Conservation (phyloP, 306 rosid genomes). For the Glycine latifolia region DNA sequence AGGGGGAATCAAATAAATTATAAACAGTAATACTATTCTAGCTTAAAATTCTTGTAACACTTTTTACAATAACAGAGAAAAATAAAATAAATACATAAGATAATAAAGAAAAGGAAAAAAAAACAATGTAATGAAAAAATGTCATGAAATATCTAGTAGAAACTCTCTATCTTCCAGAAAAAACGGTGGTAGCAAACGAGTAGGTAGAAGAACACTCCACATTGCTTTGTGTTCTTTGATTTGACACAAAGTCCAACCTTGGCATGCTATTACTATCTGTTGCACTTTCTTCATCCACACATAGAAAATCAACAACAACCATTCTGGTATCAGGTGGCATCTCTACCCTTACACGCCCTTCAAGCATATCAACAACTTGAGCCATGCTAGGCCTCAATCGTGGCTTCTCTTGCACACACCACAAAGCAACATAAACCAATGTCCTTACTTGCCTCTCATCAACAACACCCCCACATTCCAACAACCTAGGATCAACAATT, state of each 20-base stretch:
- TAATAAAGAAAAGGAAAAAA: not conserved
- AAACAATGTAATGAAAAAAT: not conserved
- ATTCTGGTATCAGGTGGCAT: constrained; percentile 74
- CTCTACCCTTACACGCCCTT: constrained; percentile 63
- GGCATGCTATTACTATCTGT: not conserved
- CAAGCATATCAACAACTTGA: constrained; percentile 79
- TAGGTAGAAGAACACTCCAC: constrained; percentile 43
- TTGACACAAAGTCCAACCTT: constrained; percentile 43
- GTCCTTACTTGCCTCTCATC: constrained; percentile 66
- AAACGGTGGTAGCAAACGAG: constrained; percentile 58
- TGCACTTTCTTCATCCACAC: constrained; percentile 49
- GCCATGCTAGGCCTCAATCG: constrained; percentile 69
- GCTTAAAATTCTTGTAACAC: not conserved
- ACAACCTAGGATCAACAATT: constrained; percentile 63
- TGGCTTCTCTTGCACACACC: constrained; percentile 87
- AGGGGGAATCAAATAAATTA: not conserved
- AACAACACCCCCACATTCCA: constrained; percentile 51
- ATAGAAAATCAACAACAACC: constrained; percentile 64
- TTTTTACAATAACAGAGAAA: not conserved
- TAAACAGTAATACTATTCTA: not conserved
- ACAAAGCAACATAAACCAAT: constrained; percentile 67
- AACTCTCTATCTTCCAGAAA: constrained; percentile 56
- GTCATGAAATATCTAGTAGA: not conserved
- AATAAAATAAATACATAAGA: not conserved
- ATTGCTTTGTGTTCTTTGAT: constrained; percentile 27